Evolutionary conservation across 495 filamentous ascomycete genomes (phyloP), one percentile per base, ranked within the genome.

Genomic region (Bombardia bombarda): DNA sequence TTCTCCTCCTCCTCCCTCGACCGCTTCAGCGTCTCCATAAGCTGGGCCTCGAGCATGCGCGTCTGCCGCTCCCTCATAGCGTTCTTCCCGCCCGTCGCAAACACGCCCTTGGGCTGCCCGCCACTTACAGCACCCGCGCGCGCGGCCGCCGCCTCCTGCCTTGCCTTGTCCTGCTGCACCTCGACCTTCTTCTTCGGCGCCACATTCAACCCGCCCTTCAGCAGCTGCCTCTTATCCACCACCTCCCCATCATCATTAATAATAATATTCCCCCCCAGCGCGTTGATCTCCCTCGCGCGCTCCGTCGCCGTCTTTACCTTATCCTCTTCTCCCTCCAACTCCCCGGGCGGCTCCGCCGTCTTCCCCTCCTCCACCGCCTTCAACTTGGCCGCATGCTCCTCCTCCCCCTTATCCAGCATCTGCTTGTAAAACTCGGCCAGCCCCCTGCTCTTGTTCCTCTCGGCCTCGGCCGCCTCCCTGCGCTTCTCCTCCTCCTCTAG

Each of bases 211-310:
- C 92, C 92, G 9, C 90, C 90, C 36, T 76, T 82, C 12, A 98
- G 73, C 14, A 98, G 65, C 54, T 96, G 86, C 17, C 90, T 76
- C 70, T 95, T 96, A 56, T 98, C 92, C 16, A 94, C 84, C 3
- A 98, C 83, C 55, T 93, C 80, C 0, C 93, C 92, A 35, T 97
- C 92, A 48, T 97, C 92, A 53, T 96, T 97, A 51, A 94, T 62
- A 12, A 79, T 72, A 45, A 95, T 75, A 12, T 73, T 68, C 4
- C 78, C 79, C 2, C 85, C 90, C 38, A 69, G 64, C 19, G 77
- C 74, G 49, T 85, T 85, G 48, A 92, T 73, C 51, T 94, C 83
- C 35, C 70, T 74, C 3, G 86, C 86, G 19, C 83, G 48, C 32
- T 95, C 80, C 8, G 75, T 78, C 34, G 83, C 86, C 1, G 9